Base-by-base conservation (phyloP, 192 early-diverging fungal species). In the Neocallimastix lanati region DNA sequence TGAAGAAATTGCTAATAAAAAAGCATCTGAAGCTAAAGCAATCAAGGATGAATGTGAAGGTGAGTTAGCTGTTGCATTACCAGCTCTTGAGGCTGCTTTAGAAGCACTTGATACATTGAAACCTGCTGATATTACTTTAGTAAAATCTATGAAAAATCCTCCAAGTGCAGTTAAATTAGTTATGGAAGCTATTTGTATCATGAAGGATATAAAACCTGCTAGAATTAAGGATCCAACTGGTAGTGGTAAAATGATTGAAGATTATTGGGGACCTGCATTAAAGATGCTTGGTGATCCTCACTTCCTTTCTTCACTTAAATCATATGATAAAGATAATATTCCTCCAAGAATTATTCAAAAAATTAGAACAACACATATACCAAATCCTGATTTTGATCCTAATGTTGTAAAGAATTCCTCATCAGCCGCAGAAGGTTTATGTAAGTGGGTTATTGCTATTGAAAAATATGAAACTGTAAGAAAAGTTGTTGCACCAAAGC, bases 91-190 rank as follows among this genome's bases (percentile, higher is more conserved):
- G 77, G 81, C 89, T 13, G 89, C 89, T 13, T 81, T 90, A 21
- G 77, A 85, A 29, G 89, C 89, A 67, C 81, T 90, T 77, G 89
- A 90, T 78, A 90, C 89, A 12, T 78, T 90, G 30, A 90, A 90
- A 79, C 88, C 88, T 79, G 83, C 80, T 15, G 89, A 90, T 79
- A 90, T 90, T 79, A 88, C 88, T 81, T 80, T 90, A 28, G 89
- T 90, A 15, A 90, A 90, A 78, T 85, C 85, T 13, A 90, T 90
- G 89, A 90, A 90, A 81, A 90, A 90, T 83, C 89, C 89, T 15
- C 89, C 89, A 21, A 86, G 86, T 33, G 89, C 88, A 18, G 89
- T 90, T 0, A 90, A 90, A 78, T 81, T 90, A 29, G 89, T 90
- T n/a, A 90, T 90, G 88, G 89, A 90, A 80, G 87, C 89, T 25